These are phyloP conservation scores for Xylaria sp. DNA, from an alignment of 2,329 filamentous ascomycete species.

Conservation along the genomic window DNA sequence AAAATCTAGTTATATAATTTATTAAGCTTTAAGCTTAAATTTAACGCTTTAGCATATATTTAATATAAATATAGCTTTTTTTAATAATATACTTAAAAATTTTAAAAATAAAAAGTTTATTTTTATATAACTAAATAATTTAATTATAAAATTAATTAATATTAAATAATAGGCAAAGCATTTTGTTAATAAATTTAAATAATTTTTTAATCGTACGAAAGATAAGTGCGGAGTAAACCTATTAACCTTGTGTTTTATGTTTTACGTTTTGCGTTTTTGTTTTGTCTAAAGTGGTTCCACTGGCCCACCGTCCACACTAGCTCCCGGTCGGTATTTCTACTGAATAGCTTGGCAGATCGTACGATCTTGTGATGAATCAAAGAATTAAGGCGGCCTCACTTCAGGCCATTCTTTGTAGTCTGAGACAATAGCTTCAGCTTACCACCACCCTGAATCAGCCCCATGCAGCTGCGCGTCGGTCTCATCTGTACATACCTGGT, in stretches of 20 bases:
- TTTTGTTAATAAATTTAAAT: too few species aligned
- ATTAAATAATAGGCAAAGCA: background rate
- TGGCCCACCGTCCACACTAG: too few species aligned
- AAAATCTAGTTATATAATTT: background rate
- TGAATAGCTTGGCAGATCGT: background rate
- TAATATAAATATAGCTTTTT: background rate
- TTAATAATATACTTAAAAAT: background rate
- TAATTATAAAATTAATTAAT: background rate
- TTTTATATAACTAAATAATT: too few species aligned
- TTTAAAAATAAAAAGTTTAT: background rate
- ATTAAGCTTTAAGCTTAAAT: background rate
- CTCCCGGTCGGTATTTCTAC: background rate
- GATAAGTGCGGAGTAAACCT: too few species aligned
- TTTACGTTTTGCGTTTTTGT: too few species aligned
- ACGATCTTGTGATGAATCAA: background rate
- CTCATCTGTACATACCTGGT: background rate
- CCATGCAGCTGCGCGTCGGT: background rate
- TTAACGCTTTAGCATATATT: background rate
- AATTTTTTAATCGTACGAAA: too few species aligned
- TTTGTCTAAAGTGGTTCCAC: too few species aligned
- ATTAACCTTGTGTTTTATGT: too few species aligned
- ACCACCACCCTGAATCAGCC: background rate
- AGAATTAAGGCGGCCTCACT: background rate
- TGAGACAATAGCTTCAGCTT: constrained; percentile 8
- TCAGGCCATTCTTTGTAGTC: too few species aligned